phyloP scores from a whole-genome alignment of 345 rosid genomes.

The Nasturtium officinale region DNA sequence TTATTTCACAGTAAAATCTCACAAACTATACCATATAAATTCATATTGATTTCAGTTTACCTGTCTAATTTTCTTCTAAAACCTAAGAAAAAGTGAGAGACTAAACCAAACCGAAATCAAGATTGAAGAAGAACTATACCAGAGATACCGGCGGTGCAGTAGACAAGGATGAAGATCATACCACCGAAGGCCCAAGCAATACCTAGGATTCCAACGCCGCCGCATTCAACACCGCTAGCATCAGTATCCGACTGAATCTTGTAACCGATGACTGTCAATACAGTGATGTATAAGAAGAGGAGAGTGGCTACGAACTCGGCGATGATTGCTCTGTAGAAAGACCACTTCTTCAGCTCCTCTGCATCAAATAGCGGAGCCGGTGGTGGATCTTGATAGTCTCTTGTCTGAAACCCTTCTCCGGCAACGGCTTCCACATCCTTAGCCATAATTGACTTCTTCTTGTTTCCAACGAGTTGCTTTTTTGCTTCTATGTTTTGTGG shows the following conservation, averaged over 20 bases:
- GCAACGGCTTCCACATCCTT: constrained; percentile 57
- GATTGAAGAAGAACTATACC: constrained; percentile 52
- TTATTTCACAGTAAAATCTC: too few species aligned
- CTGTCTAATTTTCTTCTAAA: background rate
- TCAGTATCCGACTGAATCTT: constrained; percentile 47
- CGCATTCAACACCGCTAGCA: constrained; percentile 44
- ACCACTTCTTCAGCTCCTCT: constrained; percentile 71
- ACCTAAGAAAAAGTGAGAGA: background rate
- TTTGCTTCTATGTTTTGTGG: constrained; percentile 34
- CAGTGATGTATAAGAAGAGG: constrained; percentile 80
- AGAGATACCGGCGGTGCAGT: constrained; percentile 94
- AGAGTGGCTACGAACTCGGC: constrained; percentile 91
- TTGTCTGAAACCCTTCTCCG: constrained; percentile 53
- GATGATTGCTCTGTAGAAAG: constrained; percentile 77
- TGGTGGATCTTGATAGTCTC: constrained; percentile 90
- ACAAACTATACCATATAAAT: background rate
- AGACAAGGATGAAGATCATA: constrained; percentile 90
- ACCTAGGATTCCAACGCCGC: constrained; percentile 85
- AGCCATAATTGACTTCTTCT: constrained; percentile 41
- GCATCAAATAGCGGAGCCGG: constrained; percentile 67
- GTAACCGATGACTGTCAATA: constrained; percentile 84
- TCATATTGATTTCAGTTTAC: background rate
- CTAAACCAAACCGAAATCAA: constrained; percentile 21
- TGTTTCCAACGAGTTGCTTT: background rate
- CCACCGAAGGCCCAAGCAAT: constrained; percentile 98